phyloP scores from a whole-genome alignment of 176 grass and related monocot species.

The Carex cristatella region DNA sequence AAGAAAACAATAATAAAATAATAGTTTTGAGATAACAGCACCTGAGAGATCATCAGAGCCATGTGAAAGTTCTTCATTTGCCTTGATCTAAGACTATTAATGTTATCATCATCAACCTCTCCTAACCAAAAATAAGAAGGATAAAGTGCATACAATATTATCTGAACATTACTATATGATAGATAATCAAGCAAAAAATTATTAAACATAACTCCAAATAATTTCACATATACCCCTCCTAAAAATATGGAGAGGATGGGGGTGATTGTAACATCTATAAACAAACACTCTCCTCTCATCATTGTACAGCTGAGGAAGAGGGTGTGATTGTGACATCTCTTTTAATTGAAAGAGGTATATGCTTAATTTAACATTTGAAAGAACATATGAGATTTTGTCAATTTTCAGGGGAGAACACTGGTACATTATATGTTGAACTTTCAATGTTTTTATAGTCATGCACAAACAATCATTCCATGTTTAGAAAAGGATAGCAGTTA shows the following conservation, averaged over 20 bases:
- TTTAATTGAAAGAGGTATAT: not conserved
- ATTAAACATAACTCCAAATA: not conserved
- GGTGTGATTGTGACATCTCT: not conserved
- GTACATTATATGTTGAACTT: not conserved
- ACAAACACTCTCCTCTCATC: not conserved
- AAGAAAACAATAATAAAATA: slow-evolving; percentile 13
- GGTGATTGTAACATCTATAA: not conserved
- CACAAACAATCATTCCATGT: not conserved
- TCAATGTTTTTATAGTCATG: not conserved
- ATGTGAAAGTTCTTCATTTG: slow-evolving; percentile 99
- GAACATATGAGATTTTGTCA: not conserved
- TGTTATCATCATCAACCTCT: slow-evolving; percentile 73
- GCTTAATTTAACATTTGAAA: not conserved
- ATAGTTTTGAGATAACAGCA: slow-evolving; percentile 21
- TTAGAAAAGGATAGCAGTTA: not conserved
- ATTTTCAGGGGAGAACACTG: not conserved
- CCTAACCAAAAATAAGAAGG: slow-evolving; percentile 33
- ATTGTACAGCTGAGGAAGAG: not conserved
- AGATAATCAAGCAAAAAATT: not conserved
- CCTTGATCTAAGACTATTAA: slow-evolving; percentile 53
- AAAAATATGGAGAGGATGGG: not conserved
- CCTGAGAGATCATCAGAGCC: slow-evolving; percentile 93
- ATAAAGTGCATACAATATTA: not conserved
- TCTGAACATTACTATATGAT: not conserved
- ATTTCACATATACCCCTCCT: not conserved